Evolutionary conservation across 2,329 filamentous ascomycete genomes (phyloP), one percentile per base, ranked within the genome.

Genomic region (Phaeoacremonium minimum): DNA sequence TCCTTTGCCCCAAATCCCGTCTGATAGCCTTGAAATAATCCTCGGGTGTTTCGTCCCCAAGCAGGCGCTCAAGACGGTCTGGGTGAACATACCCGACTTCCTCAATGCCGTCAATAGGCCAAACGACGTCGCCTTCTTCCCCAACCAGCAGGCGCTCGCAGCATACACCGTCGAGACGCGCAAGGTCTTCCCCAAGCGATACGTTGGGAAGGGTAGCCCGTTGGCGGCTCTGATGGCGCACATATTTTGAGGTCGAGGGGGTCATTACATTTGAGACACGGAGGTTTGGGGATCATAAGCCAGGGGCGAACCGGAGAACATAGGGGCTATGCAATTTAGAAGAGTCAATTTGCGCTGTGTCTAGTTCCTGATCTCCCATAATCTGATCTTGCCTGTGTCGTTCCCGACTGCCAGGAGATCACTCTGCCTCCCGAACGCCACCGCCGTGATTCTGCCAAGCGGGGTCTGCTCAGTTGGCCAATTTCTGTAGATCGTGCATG

Each of bases 381-480:
- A 60, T 44, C 87, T 76, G 44, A 97, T 85, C 66, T 88, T 90
- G 11, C 93, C 93, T 41, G 75, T 71, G 56, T 97, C 91, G 53
- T 95, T 97, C 14, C 82, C 91, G 35, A 97, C 85, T 9, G 87
- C 87, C 46, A 98, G 58, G 51, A 90, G 59, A 50, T 85, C 75
- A 42, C 80, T 85, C 43, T 73, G 69, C 6, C 66, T 70, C 15
- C 75, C 75, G 56, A 87, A 85, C 4, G 85, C 82, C 41, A 89
- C 77, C 1, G 80, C 72, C 3, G 87, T 86, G 46, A 97, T 81
- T 41, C 88, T 75, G 0, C 93, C 93, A 43, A 98, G 63, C 1
- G 90, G 89, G 38, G 93, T 98, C 57, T 85, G 83, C 45, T 81
- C 78, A 36, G 91, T 98, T 16, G 93, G 93, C 93, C 93, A 98